Conservation (phyloP, 2,329 filamentous ascomycete genomes). For the Fusarium poae region DNA sequence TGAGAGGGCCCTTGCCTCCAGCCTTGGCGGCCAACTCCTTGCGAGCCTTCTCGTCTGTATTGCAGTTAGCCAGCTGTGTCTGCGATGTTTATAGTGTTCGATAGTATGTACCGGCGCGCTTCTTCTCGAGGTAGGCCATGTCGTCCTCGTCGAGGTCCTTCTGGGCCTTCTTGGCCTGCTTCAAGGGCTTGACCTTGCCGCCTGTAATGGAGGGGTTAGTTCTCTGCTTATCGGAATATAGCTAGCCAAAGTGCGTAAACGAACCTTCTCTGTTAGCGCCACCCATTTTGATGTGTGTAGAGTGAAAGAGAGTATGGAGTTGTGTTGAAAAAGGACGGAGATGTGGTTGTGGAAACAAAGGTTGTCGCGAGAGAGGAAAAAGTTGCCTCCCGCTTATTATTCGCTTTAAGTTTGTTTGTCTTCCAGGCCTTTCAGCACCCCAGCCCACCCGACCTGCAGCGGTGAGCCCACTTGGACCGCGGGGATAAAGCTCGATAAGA, state of each 20-base stretch:
- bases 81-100: neutral
- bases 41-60: slow-evolving; percentile 83
- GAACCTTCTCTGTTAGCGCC: slow-evolving; percentile 57
- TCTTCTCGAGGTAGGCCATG: slow-evolving; percentile 84
- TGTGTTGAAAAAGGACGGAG: slow-evolving; percentile 18
- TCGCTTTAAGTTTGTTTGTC: slow-evolving; percentile 19
- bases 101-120: slow-evolving; percentile 77
- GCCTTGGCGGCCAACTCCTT: slow-evolving; percentile 87
- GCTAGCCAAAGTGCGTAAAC: slow-evolving; percentile 16
- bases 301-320: slow-evolving; percentile 21
- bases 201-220: slow-evolving; percentile 62
- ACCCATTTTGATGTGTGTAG: slow-evolving; percentile 52
- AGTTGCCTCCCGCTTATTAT: slow-evolving; percentile 46
- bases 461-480: slow-evolving; percentile 34
- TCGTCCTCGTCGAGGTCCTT: slow-evolving; percentile 92
- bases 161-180: slow-evolving; percentile 86
- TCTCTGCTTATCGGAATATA: neutral
- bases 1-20: slow-evolving; percentile 88
- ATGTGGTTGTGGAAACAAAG: slow-evolving; percentile 32
- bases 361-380: slow-evolving; percentile 42
- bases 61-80: slow-evolving; percentile 24
- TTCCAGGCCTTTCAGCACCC: slow-evolving; percentile 30
- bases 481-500: slow-evolving; percentile 40
- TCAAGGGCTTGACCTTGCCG: slow-evolving; percentile 87
- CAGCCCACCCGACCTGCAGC: slow-evolving; percentile 20